Evolutionary conservation across 345 rosid species (phyloP).

Genomic region (Citrus inodora): DNA sequence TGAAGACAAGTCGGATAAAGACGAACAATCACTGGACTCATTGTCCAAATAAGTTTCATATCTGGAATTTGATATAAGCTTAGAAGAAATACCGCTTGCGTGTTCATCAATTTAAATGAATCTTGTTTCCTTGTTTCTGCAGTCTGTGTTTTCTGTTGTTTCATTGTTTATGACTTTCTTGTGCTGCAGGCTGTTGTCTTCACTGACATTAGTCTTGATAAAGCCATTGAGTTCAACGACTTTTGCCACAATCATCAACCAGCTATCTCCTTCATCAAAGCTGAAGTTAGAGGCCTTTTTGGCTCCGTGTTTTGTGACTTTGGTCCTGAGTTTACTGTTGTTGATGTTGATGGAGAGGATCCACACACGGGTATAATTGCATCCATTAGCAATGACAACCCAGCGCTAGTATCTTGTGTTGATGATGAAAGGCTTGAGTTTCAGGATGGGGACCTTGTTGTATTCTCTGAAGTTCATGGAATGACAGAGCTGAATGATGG

Average conservation of each 20-base stretch:
- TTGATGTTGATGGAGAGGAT: conserved; percentile 94
- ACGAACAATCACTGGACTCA: background rate
- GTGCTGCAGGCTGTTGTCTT: conserved; percentile 82
- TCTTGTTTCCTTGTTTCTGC: background rate
- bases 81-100: background rate
- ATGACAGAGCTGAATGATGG: conserved; percentile 96
- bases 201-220: conserved; percentile 70
- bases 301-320: conserved; percentile 96
- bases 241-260: conserved; percentile 86
- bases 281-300: conserved; percentile 97
- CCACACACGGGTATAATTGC: conserved; percentile 96
- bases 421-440: conserved; percentile 97
- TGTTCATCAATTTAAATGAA: background rate
- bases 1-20: background rate
- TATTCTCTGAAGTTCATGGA: conserved; percentile 95
- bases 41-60: background rate
- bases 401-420: conserved; percentile 84
- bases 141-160: background rate
- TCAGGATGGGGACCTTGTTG: conserved; percentile 93
- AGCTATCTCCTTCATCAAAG: conserved; percentile 81
- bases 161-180: conserved; percentile 11
- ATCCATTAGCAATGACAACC: conserved; percentile 84
- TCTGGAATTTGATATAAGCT: background rate
- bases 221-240: conserved; percentile 77
- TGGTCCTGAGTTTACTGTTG: conserved; percentile 86